Conservation (phyloP, 139 green algal species). For the Dunaliella primolecta region DNA sequence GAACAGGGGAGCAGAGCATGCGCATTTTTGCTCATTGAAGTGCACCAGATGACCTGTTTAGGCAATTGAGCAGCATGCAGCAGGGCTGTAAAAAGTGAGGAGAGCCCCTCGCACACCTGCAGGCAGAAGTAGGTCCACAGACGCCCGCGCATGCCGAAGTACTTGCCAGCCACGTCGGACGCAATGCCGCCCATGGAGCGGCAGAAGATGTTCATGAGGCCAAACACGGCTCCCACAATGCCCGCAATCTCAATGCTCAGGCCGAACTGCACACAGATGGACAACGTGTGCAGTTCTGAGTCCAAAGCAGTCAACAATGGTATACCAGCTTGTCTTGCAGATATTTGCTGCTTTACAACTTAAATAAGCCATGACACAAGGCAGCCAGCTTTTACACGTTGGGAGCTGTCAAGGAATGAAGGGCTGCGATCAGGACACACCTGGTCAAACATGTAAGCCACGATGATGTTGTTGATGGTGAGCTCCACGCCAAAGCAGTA, state of each 20-base stretch:
- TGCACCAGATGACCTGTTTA: background rate
- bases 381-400: background rate
- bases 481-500: slow-evolving; percentile 87
- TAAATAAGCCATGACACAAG: background rate
- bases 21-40: background rate
- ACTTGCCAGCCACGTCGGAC: slow-evolving; percentile 49
- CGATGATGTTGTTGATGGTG: slow-evolving; percentile 80
- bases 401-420: background rate
- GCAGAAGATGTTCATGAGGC: slow-evolving; percentile 91
- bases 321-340: too few species aligned
- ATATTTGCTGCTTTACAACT: too few species aligned
- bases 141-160: slow-evolving; percentile 74
- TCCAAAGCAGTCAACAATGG: too few species aligned
- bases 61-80: background rate
- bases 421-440: slow-evolving; percentile 31
- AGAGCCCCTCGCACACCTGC: too few species aligned
- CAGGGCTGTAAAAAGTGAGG: too few species aligned
- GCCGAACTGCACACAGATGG: slow-evolving; percentile 43
- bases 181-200: slow-evolving; percentile 72
- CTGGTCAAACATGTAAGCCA: slow-evolving; percentile 68
- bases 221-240: slow-evolving; percentile 68
- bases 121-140: slow-evolving; percentile 52
- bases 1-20: background rate
- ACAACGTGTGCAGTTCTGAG: background rate
- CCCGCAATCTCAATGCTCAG: slow-evolving; percentile 52